A percentile compares a stretch with the other conserved stretches of the same genome.
phyloP scores from a whole-genome alignment of 352 stramenopile genomes.

The Globisporangium nodosum region DNA sequence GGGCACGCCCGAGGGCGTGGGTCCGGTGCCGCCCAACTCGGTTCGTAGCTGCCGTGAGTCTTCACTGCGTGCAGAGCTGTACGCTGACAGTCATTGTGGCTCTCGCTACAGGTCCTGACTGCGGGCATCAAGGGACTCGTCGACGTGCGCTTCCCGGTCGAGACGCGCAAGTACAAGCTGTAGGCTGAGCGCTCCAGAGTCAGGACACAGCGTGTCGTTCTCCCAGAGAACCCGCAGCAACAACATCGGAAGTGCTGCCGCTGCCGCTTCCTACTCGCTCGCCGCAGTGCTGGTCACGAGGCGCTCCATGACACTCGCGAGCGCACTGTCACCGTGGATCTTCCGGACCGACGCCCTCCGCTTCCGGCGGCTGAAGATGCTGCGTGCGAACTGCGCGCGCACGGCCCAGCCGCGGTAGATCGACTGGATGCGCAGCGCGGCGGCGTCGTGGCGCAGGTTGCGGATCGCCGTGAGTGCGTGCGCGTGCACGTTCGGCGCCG shows the following conservation, averaged over 20 bases:
- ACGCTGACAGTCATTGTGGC: not conserved
- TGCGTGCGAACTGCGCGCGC: conserved; percentile 22
- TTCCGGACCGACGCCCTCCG: conserved; percentile 29
- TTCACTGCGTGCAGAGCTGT: not conserved
- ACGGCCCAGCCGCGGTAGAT: conserved; percentile 67
- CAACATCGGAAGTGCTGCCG: too few relatives aligned
- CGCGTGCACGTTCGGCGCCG: conserved; percentile 25
- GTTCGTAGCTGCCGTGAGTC: conserved; percentile 20
- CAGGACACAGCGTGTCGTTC: too few relatives aligned
- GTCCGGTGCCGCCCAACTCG: conserved; percentile 48
- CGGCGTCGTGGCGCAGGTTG: conserved; percentile 66
- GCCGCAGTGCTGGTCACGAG: conserved; percentile 13
- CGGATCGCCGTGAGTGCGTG: conserved; percentile 44
- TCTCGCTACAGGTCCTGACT: conserved; percentile 39
- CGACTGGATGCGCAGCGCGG: conserved; percentile 63
- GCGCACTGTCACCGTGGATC: conserved; percentile 17
- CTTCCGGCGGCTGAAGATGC: conserved; percentile 23
- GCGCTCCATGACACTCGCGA: conserved; percentile 23
- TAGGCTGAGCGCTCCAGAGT: conserved; percentile 7
- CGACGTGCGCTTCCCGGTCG: conserved; percentile 61
- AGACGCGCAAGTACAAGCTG: conserved; percentile 52
- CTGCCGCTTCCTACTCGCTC: not conserved
- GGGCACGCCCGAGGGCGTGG: conserved; percentile 75
- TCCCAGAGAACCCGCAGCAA: too few relatives aligned
- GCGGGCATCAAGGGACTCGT: conserved; percentile 67